Evolutionary conservation across 495 filamentous ascomycete species (phyloP).

Genomic region (Trypethelium eluteriae): DNA sequence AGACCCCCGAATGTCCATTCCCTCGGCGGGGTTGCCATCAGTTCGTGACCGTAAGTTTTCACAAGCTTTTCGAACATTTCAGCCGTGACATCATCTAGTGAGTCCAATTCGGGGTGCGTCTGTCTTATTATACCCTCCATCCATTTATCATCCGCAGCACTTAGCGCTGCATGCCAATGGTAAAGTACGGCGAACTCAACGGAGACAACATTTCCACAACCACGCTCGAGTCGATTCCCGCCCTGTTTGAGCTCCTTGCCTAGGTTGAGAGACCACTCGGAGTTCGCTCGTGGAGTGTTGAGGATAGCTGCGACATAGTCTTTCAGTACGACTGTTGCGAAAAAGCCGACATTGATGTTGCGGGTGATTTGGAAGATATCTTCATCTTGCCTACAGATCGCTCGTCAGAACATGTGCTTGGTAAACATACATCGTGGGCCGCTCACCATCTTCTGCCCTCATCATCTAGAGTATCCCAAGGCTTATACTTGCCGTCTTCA

Average conservation of each 20-base stretch:
- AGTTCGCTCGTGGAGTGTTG: conserved; percentile 32
- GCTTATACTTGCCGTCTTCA: conserved; percentile 29
- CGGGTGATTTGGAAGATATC: conserved; percentile 32
- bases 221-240: conserved; percentile 28
- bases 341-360: conserved; percentile 34
- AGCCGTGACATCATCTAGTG: conserved; percentile 40
- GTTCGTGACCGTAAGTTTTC: conserved; percentile 42
- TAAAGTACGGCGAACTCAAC: conserved; percentile 33
- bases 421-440: not conserved
- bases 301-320: conserved; percentile 33
- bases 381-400: conserved; percentile 28
- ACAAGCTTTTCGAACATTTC: conserved; percentile 49
- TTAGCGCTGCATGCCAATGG: conserved; percentile 32
- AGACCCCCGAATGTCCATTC: conserved; percentile 51
- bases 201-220: conserved; percentile 31
- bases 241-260: conserved; percentile 28
- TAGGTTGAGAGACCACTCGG: conserved; percentile 28
- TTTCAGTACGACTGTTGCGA: conserved; percentile 29
- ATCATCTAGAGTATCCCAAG: conserved; percentile 25
- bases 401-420: not conserved
- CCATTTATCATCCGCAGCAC: conserved; percentile 32
- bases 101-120: conserved; percentile 23
- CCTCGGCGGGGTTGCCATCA: conserved; percentile 46
- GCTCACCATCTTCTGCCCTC: conserved; percentile 25
- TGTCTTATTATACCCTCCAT: conserved; percentile 26